A percentile compares a stretch with the other conserved stretches of the same genome.
Conservation (phyloP, 495 filamentous ascomycete species). For the Lepidopterella palustris region DNA sequence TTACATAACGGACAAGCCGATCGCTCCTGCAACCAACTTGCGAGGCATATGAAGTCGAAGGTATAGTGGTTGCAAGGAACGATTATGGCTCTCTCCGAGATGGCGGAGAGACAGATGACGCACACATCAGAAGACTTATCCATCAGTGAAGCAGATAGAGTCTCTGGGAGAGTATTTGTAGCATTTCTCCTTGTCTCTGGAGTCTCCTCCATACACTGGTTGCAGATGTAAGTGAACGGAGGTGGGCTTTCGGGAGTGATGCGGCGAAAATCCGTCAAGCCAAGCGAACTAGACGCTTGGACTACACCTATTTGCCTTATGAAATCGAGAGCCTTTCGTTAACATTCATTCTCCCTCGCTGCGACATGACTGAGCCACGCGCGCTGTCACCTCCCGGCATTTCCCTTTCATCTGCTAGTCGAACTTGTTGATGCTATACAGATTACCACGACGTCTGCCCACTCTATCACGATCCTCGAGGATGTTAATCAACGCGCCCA, state of each 20-base stretch:
- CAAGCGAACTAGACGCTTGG: neutral
- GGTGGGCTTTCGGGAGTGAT: neutral
- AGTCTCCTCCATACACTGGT: constrained; percentile 16
- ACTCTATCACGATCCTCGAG: neutral
- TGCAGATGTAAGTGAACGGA: neutral
- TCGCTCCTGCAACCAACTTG: constrained; percentile 74
- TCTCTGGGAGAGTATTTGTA: neutral
- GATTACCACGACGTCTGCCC: constrained; percentile 1
- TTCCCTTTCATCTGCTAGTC: neutral
- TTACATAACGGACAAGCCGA: constrained; percentile 65
- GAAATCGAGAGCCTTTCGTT: too few species aligned
- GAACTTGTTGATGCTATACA: neutral
- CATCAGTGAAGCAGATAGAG: neutral
- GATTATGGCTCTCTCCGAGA: constrained; percentile 65
- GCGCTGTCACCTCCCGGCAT: neutral
- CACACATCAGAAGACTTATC: constrained; percentile 37
- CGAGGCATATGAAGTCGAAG: constrained; percentile 79
- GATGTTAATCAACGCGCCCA: constrained; percentile 4
- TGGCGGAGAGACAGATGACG: constrained; percentile 67
- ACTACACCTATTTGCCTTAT: neutral
- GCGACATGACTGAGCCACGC: neutral
- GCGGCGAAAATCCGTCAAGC: neutral
- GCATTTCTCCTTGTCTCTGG: neutral
- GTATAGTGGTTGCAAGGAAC: constrained; percentile 70
- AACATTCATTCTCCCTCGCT: neutral